Conservation (phyloP, 306 rosid genomes). For the Castanea mollissima region DNA sequence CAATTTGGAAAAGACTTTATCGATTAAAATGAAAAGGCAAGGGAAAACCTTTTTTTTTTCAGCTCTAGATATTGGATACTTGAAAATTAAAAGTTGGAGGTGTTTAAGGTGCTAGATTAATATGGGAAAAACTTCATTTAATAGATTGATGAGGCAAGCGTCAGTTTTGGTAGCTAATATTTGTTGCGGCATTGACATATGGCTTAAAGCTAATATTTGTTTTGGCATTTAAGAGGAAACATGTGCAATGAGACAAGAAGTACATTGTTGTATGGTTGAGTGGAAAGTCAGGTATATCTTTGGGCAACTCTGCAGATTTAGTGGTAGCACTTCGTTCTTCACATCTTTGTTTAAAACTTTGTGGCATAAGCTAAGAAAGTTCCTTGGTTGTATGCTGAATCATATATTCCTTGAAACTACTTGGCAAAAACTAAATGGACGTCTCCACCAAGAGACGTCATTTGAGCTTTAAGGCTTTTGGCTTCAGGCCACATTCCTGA, state of each 20-base stretch:
- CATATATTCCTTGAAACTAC: not conserved
- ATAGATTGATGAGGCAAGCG: not conserved
- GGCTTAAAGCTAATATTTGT: not conserved
- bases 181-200: too few relatives aligned
- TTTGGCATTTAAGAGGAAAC: not conserved
- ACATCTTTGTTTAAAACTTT: not conserved
- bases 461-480: too few relatives aligned
- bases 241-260: not conserved
- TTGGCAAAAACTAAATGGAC: not conserved
- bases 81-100: not conserved
- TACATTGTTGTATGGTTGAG: not conserved
- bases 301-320: not conserved
- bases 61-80: not conserved
- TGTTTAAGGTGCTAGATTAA: not conserved
- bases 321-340: not conserved
- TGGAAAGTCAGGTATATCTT: not conserved
- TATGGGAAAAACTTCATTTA: not conserved
- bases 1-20: not conserved
- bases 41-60: not conserved
- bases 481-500: too few relatives aligned
- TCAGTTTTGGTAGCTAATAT: too few relatives aligned
- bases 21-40: not conserved
- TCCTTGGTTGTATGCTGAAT: not conserved
- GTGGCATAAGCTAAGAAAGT: not conserved
- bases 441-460: too few relatives aligned